Evolutionary conservation across 2,329 filamentous ascomycete genomes (phyloP).

Genomic region (Trichoderma aggressivum): DNA sequence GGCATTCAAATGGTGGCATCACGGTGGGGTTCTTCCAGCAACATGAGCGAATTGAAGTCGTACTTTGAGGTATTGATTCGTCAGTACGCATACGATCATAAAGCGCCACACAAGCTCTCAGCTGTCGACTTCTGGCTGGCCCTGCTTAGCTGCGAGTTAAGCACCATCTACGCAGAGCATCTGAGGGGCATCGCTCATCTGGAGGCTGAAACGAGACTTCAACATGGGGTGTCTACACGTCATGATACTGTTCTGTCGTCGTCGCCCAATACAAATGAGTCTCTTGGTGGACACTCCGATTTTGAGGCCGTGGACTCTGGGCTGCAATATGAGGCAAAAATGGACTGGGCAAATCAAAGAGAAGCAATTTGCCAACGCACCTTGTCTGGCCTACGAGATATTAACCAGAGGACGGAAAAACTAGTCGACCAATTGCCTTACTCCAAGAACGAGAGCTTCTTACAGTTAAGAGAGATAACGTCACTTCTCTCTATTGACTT

Average conservation of each 20-base stretch:
- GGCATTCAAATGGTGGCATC: neutral
- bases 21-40: slow-evolving; percentile 44
- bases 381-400: slow-evolving; percentile 55
- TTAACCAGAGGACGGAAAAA: slow-evolving; percentile 68
- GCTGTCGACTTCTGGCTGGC: slow-evolving; percentile 78
- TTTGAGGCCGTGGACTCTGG: neutral
- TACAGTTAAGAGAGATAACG: slow-evolving; percentile 70
- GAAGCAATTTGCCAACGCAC: slow-evolving; percentile 49
- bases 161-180: slow-evolving; percentile 64
- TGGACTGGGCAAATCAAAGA: slow-evolving; percentile 27
- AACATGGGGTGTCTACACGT: neutral
- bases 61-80: slow-evolving; percentile 80
- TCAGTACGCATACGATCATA: slow-evolving; percentile 68
- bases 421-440: slow-evolving; percentile 68
- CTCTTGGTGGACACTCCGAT: neutral
- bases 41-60: slow-evolving; percentile 43
- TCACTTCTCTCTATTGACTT: slow-evolving; percentile 74
- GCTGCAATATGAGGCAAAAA: neutral
- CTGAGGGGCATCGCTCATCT: slow-evolving; percentile 41
- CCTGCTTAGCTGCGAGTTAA: slow-evolving; percentile 78
- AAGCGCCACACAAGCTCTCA: slow-evolving; percentile 55
- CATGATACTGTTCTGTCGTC: neutral
- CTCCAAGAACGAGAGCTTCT: slow-evolving; percentile 61
- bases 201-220: slow-evolving; percentile 12
- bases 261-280: slow-evolving; percentile 16